phyloP scores from a whole-genome alignment of 208 protist species.

The Porcisia deanei region DNA sequence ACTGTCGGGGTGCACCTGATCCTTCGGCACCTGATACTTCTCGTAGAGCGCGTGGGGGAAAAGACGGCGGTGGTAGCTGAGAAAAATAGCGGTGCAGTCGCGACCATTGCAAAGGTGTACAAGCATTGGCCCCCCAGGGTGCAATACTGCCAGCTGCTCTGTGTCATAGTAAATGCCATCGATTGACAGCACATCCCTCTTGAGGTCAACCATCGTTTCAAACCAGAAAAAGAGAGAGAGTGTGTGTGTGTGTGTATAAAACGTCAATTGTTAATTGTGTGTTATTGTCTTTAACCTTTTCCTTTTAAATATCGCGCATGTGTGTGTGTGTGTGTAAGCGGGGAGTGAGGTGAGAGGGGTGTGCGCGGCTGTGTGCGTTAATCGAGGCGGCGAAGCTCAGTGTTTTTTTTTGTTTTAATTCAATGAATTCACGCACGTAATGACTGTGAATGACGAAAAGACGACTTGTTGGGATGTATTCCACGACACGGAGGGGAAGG shows the following conservation, averaged over 20 bases:
- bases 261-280: too few species aligned
- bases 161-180: constrained; percentile 86
- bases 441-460: too few species aligned
- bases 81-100: constrained; percentile 70
- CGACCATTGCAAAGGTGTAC: constrained; percentile 74
- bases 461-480: too few species aligned
- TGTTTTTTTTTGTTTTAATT: too few species aligned
- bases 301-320: too few species aligned
- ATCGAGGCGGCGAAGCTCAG: too few species aligned
- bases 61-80: constrained; percentile 75
- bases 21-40: constrained; percentile 48
- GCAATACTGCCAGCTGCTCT: constrained; percentile 51
- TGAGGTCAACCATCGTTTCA: constrained; percentile 10
- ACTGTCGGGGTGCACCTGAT: constrained; percentile 42
- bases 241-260: too few species aligned
- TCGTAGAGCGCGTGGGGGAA: constrained; percentile 76
- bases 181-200: constrained; percentile 65
- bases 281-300: background rate
- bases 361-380: too few species aligned
- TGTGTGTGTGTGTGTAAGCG: constrained; percentile 8
- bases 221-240: too few species aligned
- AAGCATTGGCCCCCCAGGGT: constrained; percentile 73
- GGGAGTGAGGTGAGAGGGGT: too few species aligned
- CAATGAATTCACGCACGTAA: too few species aligned
- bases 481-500: too few species aligned